Evolutionary conservation across 345 rosid species (phyloP), one percentile per base, ranked within the genome.

Genomic region (Barbarea vulgaris): DNA sequence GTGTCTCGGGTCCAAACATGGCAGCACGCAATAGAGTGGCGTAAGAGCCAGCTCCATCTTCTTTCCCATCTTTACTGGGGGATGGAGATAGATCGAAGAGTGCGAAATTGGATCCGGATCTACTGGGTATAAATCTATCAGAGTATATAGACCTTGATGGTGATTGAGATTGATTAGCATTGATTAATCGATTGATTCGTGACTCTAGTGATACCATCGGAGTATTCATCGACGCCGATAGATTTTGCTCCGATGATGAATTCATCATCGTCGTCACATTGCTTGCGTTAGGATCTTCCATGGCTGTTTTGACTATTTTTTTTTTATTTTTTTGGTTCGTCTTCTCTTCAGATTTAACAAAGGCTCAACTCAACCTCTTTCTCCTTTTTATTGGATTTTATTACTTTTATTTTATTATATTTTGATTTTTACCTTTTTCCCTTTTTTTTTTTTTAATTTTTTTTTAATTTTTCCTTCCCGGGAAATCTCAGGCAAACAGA

Each of bases 81-180:
- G 86, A 80, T n/a, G 88, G 65, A 18, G 85, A 70, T 64, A 94
- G 86, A 73, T 88, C 88, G 77, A 95, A 92, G 11, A 95, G 89
- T 0, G 85, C 87, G 67, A 90, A 93, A 80, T 95, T 95, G 55
- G 98, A 95, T 75, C 87, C 86, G 59, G 97, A 90, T 90, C 98
- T 87, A 80, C 93, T 85, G 46, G 99, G 97, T 18, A 95, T 95
- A 74, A 95, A 95, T 78, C 97, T 81, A 48, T 92, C 97, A 67
- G 93, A 91, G 84, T 82, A 90, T 76, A 95, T 92, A 3, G 91
- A 75, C 64, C 90, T 80, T 25, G 96, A 95, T 27, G 97, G 97
- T 1, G 92, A 84, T 12, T 64, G 82, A 52, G 80, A 67, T 67
- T 90, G 90, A 68, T 77, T 81, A 46, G 90, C 85, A 69, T 95